These are phyloP conservation scores for Cladosporium sp. DNA, from an alignment of 2,329 filamentous ascomycete species.

Conservation along the genomic window DNA sequence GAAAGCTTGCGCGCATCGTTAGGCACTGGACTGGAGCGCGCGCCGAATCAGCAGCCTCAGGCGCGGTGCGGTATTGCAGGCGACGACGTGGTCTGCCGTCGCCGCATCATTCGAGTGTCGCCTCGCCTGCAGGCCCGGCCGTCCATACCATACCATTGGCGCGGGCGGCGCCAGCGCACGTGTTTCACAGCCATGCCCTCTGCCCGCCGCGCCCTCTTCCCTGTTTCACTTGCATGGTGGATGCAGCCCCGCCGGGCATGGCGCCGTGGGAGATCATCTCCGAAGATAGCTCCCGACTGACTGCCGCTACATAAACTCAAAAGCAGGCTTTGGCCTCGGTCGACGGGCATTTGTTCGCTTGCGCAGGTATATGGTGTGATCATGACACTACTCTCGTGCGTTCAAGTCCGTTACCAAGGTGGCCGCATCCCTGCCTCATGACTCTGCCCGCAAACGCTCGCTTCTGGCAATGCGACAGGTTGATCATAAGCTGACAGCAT, in stretches of 20 bases:
- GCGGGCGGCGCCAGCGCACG: not conserved
- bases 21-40: not conserved
- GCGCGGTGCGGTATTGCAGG: not conserved
- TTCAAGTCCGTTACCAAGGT: too few relatives aligned
- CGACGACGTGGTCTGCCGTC: not conserved
- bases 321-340: not conserved
- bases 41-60: too few relatives aligned
- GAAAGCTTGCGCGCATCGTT: not conserved
- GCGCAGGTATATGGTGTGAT: not conserved
- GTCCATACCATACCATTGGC: not conserved
- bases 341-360: not conserved
- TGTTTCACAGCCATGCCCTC: not conserved
- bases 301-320: not conserved
- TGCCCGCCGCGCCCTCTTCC: not conserved
- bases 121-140: not conserved
- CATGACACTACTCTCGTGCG: too few relatives aligned
- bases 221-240: conserved; percentile 7
- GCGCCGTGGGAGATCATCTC: conserved; percentile 9
- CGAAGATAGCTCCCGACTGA: conserved; percentile 10
- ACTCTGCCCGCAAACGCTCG: too few relatives aligned
- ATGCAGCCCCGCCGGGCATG: not conserved
- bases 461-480: too few relatives aligned
- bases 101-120: not conserved
- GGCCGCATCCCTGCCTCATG: too few relatives aligned
- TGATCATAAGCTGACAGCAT: too few relatives aligned